Base-by-base conservation (phyloP, 129 eudicot genomes). In the Tanacetum coccineum region DNA sequence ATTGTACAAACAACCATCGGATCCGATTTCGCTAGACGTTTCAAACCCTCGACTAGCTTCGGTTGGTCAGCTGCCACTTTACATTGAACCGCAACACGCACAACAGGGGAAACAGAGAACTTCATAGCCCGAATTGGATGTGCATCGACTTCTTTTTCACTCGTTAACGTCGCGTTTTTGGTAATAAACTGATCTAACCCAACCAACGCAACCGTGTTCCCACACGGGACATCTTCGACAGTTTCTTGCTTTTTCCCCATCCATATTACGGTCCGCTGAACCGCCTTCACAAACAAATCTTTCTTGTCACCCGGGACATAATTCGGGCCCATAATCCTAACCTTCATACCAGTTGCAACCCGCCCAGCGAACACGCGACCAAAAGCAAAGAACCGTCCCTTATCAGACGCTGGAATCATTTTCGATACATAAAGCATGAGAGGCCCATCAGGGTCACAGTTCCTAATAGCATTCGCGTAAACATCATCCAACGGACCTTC, bases 291-390 rank as follows among this genome's bases (percentile, higher is more conserved):
- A 64, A 42, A 70, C 21, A 73, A 64, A 64, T 73, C 71, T 13
- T 64, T 73, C 10, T 36, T 36, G 9, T 36, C 42, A 36, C 42
- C 42, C 42, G 42, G 42, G 9, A 36, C 42, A 36, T 62, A 62
- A 62, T 62, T 62, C 30, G 67, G 67, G 28, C 67, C 67, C 67
- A 62, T 87, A 69, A 87, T 87, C 57, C 95, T 83, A n/a, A 87
- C 95, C 78, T 87, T 87, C 89, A 83, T 68, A 59, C 95, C 95
- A 36, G 87, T 87, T 4, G 89, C 59, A 6, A 87, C 95, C 74
- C 71, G 79, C 1, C 95, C 89, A 52, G 89, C 22, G 59, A 87
- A 83, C 54, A 87, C 95, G 13, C 89, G 94, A 2, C 89, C 95
- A 59, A 87, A 87, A 39, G 94, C 94, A 78, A 83, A 86, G 68